Conservation (phyloP, 164 flowering plant genomes). For the Aristolochia fimbriata region DNA sequence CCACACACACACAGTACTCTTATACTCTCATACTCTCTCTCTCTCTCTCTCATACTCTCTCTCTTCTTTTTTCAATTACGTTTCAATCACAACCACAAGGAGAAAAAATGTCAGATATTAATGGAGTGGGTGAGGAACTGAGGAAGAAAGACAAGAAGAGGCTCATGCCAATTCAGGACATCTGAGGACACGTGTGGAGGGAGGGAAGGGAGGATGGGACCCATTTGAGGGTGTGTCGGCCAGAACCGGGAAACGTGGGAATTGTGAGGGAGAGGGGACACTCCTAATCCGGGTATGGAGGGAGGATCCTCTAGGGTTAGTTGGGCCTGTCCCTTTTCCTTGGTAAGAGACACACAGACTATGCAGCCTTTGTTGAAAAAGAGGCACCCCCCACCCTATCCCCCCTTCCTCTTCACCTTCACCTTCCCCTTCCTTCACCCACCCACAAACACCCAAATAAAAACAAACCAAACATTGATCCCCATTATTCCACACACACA, state of each 20-base stretch:
- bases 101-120: no score
- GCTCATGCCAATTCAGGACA: no score
- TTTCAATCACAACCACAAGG: no score
- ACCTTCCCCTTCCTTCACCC: background rate
- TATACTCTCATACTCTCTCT: no score
- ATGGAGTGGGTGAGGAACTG: no score
- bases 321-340: constrained; percentile 6
- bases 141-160: no score
- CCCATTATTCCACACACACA: no score
- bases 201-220: constrained; percentile 1
- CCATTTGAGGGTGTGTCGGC: constrained; percentile 8
- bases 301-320: constrained; percentile 1
- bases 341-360: background rate
- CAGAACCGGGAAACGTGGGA: constrained; percentile 5
- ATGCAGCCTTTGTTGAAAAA: constrained; percentile 6
- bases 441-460: constrained; percentile 1
- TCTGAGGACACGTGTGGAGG: no score
- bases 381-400: constrained; percentile 2
- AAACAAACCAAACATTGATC: background rate
- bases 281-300: constrained; percentile 4
- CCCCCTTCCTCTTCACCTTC: background rate
- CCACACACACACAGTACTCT: no score
- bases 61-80: no score
- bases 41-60: no score
- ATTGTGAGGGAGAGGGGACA: background rate